Conservation (phyloP, 192 early-diverging fungal genomes). For the Umbelopsis vinacea region DNA sequence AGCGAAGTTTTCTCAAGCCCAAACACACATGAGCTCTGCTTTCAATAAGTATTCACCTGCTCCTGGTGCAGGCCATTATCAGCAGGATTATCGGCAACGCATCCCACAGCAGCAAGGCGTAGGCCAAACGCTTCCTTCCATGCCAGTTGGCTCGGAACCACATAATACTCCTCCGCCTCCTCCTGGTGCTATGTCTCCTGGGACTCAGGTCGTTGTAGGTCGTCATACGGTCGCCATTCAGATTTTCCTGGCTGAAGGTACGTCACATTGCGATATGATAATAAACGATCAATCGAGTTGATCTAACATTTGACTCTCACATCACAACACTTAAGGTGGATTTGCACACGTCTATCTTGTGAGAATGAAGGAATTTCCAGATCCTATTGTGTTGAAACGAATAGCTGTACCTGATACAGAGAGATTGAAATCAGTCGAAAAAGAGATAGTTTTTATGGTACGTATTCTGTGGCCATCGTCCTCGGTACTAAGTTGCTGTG, state of each 20-base stretch:
- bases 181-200: constrained; percentile 66
- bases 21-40: constrained; percentile 12
- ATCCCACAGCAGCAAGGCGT: constrained; percentile 44
- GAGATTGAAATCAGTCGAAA: constrained; percentile 61
- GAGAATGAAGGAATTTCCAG: constrained; percentile 50
- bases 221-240: constrained; percentile 65
- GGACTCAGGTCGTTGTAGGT: constrained; percentile 64
- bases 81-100: constrained; percentile 24
- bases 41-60: constrained; percentile 12
- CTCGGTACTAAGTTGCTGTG: neutral
- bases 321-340: constrained; percentile 60
- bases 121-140: constrained; percentile 38
- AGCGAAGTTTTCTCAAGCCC: neutral
- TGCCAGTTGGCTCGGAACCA: constrained; percentile 34
- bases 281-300: neutral
- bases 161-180: constrained; percentile 35
- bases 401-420: constrained; percentile 74
- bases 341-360: constrained; percentile 93
- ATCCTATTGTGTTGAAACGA: constrained; percentile 80
- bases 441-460: constrained; percentile 84
- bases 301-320: neutral
- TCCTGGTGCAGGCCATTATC: constrained; percentile 10
- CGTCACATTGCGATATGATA: neutral
- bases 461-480: neutral
- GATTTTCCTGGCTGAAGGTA: constrained; percentile 79